Evolutionary conservation across 2,329 filamentous ascomycete genomes (phyloP).

Genomic region (Laburnicola sp.): DNA sequence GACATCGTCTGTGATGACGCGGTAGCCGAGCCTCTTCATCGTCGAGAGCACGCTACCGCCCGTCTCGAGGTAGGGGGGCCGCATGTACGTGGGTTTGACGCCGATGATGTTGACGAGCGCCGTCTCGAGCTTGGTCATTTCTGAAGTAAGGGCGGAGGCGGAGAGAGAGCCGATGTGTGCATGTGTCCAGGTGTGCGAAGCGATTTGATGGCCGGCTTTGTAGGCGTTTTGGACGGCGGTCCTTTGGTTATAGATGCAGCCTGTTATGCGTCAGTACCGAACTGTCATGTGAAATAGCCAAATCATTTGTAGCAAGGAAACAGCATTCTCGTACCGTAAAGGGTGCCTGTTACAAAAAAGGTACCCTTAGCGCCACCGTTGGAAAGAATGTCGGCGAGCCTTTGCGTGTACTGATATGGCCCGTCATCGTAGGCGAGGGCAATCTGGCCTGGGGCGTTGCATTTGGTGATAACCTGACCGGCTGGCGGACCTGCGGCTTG

Average conservation of each 20-base stretch:
- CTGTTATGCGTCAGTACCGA: conserved; percentile 18
- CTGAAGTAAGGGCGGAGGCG: conserved; percentile 29
- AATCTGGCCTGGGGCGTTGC: conserved; percentile 31
- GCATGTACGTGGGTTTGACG: conserved; percentile 44
- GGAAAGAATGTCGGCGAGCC: conserved; percentile 36
- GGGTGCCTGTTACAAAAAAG: conserved; percentile 40
- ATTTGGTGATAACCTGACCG: conserved; percentile 36
- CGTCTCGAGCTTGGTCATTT: conserved; percentile 41
- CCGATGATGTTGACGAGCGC: conserved; percentile 44
- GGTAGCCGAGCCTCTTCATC: conserved; percentile 41
- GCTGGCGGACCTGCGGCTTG: conserved; percentile 19
- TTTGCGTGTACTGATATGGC: conserved; percentile 41
- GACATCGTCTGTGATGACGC: conserved; percentile 41
- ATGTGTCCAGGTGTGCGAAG: conserved; percentile 42
- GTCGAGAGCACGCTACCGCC: conserved; percentile 36
- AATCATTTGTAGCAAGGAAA: neutral
- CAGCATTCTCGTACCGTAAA: conserved; percentile 14
- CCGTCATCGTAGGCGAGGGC: conserved; percentile 44
- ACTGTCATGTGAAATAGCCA: neutral
- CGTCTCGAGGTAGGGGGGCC: conserved; percentile 42
- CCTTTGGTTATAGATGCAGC: conserved; percentile 42
- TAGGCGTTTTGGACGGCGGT: conserved; percentile 37
- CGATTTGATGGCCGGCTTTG: conserved; percentile 42
- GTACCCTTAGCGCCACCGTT: conserved; percentile 40
- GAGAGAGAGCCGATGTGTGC: conserved; percentile 38